phyloP scores from a whole-genome alignment of 2,329 filamentous ascomycete genomes.

The Ascochyta rabiei region DNA sequence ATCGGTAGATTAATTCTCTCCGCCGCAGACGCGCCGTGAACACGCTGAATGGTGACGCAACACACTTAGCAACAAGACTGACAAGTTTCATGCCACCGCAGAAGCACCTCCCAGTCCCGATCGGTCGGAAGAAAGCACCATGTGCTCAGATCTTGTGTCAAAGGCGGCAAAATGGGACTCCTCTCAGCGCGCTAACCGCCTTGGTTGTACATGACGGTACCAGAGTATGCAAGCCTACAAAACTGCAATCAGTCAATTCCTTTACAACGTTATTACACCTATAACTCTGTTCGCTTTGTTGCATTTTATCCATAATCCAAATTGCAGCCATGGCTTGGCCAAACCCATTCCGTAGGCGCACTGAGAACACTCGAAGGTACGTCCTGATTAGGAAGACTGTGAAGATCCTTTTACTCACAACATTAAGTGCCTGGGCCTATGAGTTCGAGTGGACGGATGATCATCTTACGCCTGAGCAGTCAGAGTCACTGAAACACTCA shows the following conservation, averaged over 20 bases:
- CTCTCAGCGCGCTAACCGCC: slow-evolving; percentile 26
- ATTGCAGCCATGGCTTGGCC: slow-evolving; percentile 49
- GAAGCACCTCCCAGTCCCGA: slow-evolving; percentile 7
- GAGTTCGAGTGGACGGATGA: slow-evolving; percentile 71
- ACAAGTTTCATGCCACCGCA: slow-evolving; percentile 6
- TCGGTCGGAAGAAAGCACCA: slow-evolving; percentile 7
- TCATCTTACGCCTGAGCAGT: slow-evolving; percentile 66
- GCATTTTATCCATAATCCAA: not conserved
- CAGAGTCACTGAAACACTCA: slow-evolving; percentile 65
- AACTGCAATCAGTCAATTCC: not conserved
- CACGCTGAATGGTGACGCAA: slow-evolving; percentile 14
- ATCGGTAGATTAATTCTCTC: slow-evolving; percentile 9
- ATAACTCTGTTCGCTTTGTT: not conserved
- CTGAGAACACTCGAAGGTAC: slow-evolving; percentile 52
- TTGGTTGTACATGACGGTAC: slow-evolving; percentile 41
- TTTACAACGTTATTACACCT: not conserved
- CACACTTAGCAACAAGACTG: slow-evolving; percentile 11
- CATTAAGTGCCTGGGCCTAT: slow-evolving; percentile 65
- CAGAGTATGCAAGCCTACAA: not conserved
- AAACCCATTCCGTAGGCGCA: slow-evolving; percentile 51
- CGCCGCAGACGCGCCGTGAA: slow-evolving; percentile 9
- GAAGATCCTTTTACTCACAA: slow-evolving; percentile 18
- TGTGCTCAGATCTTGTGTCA: slow-evolving; percentile 11
- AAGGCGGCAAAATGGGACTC: slow-evolving; percentile 22
- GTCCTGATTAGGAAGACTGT: slow-evolving; percentile 27